Percentiles rank a stretch among this genome's conserved stretches.
Evolutionary conservation across 2,329 filamentous ascomycete species (phyloP).

Genomic region (Purpureocillium lavendulum): DNA sequence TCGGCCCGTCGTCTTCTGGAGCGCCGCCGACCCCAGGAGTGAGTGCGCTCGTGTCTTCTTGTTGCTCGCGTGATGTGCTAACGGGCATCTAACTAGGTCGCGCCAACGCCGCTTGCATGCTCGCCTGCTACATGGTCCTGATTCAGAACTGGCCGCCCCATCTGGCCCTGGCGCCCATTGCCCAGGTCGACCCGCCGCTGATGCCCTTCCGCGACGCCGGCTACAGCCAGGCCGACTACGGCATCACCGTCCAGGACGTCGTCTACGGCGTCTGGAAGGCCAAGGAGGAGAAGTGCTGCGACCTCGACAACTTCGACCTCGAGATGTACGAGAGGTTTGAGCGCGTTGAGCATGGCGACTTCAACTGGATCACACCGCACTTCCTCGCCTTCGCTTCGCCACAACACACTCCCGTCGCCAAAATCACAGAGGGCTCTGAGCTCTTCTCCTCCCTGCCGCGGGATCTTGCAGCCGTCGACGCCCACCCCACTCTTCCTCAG

Average conservation of each 20-base stretch:
- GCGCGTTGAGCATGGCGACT: conserved; percentile 95
- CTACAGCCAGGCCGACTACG: conserved; percentile 96
- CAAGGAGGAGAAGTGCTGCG: conserved; percentile 89
- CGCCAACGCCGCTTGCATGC: conserved; percentile 86
- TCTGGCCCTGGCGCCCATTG: conserved; percentile 87
- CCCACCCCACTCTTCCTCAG: conserved; percentile 61
- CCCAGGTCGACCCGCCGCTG: conserved; percentile 90
- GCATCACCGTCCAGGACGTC: conserved; percentile 90
- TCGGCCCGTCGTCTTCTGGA: conserved; percentile 92
- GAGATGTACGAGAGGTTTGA: conserved; percentile 97
- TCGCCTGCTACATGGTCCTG: conserved; percentile 97
- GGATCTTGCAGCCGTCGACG: conserved; percentile 63
- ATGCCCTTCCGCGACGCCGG: conserved; percentile 99
- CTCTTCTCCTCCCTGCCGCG: conserved; percentile 68
- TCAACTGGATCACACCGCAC: conserved; percentile 96
- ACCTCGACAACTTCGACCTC: conserved; percentile 86
- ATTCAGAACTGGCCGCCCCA: conserved; percentile 98
- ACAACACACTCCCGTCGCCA: conserved; percentile 68
- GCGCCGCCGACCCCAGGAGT: conserved; percentile 84
- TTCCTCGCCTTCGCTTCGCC: conserved; percentile 97
- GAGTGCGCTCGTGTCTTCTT: conserved; percentile 36
- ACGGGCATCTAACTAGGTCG: conserved; percentile 47
- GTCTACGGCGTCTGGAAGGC: conserved; percentile 99
- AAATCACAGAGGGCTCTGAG: conserved; percentile 64
- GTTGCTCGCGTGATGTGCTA: too few relatives aligned